Percentiles rank a stretch among this genome's conserved stretches.
Evolutionary conservation across 805 yeast species (phyloP).

Genomic region (Hanseniaspora clermontiae): DNA sequence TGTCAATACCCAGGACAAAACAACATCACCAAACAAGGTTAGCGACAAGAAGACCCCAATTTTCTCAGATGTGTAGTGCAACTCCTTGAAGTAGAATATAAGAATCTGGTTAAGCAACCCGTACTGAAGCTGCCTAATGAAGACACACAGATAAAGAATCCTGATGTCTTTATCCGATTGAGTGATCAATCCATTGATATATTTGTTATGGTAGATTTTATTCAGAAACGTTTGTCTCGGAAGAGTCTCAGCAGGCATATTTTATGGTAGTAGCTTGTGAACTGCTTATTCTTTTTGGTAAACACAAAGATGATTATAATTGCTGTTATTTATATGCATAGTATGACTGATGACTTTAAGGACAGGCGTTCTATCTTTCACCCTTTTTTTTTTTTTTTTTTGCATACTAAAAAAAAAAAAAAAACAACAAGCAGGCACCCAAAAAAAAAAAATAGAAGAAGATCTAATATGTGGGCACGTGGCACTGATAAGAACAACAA

Average conservation of each 20-base stretch:
- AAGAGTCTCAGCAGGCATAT: neutral
- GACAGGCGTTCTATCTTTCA: too few species aligned
- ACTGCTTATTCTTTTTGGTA: too few species aligned
- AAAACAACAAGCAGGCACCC: too few species aligned
- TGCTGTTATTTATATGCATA: too few species aligned
- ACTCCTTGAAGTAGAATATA: slow-evolving; percentile 47
- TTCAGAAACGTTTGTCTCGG: neutral
- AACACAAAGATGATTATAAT: too few species aligned
- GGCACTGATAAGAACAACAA: too few species aligned
- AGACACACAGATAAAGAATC: slow-evolving; percentile 55
- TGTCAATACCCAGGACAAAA: slow-evolving; percentile 55
- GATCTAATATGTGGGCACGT: too few species aligned
- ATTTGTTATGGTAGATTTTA: neutral
- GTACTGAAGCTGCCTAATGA: slow-evolving; percentile 58
- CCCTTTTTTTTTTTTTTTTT: too few species aligned
- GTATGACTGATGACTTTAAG: too few species aligned
- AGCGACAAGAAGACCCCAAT: slow-evolving; percentile 75
- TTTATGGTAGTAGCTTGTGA: neutral
- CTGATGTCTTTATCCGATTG: slow-evolving; percentile 41
- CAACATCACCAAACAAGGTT: slow-evolving; percentile 68
- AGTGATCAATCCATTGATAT: slow-evolving; percentile 1
- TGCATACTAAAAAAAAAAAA: too few species aligned
- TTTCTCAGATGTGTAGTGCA: slow-evolving; percentile 41
- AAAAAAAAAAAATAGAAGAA: too few species aligned
- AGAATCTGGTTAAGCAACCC: slow-evolving; percentile 72